These are phyloP conservation scores for Aschersonia sp. DNA, from an alignment of 2,329 filamentous ascomycete genomes.

Conservation along the genomic window DNA sequence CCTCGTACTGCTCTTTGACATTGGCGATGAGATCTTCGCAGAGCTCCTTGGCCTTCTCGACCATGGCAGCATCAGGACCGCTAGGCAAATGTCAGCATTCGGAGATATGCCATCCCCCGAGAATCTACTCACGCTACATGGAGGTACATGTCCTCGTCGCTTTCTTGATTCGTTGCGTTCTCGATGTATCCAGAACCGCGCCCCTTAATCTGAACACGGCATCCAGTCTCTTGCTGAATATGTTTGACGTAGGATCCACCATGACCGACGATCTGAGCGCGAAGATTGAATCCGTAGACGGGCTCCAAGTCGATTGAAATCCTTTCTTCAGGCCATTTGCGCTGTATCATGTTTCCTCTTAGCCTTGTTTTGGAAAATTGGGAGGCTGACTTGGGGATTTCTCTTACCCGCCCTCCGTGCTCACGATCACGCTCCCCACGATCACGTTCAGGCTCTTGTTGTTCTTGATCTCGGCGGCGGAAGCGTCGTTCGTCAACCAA, in stretches of 20 bases:
- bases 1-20: constrained; percentile 80
- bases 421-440: constrained; percentile 45
- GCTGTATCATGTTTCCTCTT: constrained; percentile 31
- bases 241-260: constrained; percentile 95
- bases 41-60: constrained; percentile 73
- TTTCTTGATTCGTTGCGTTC: constrained; percentile 73
- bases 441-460: constrained; percentile 66
- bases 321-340: constrained; percentile 97
- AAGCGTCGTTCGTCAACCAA: constrained; percentile 91
- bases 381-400: not conserved
- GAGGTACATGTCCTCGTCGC: constrained; percentile 91
- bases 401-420: constrained; percentile 58
- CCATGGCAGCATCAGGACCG: constrained; percentile 75
- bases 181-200: constrained; percentile 92
- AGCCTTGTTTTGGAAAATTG: too few species aligned
- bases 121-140: constrained; percentile 66
- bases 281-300: constrained; percentile 85
- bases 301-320: constrained; percentile 86
- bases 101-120: not conserved
- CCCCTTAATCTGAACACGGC: constrained; percentile 96
- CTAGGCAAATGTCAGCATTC: constrained; percentile 27
- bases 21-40: constrained; percentile 79
- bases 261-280: constrained; percentile 89
- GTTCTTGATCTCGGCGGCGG: constrained; percentile 63
- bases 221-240: constrained; percentile 89